Conservation (phyloP, 2,329 filamentous ascomycete genomes). For the Myrmaecium sp. region DNA sequence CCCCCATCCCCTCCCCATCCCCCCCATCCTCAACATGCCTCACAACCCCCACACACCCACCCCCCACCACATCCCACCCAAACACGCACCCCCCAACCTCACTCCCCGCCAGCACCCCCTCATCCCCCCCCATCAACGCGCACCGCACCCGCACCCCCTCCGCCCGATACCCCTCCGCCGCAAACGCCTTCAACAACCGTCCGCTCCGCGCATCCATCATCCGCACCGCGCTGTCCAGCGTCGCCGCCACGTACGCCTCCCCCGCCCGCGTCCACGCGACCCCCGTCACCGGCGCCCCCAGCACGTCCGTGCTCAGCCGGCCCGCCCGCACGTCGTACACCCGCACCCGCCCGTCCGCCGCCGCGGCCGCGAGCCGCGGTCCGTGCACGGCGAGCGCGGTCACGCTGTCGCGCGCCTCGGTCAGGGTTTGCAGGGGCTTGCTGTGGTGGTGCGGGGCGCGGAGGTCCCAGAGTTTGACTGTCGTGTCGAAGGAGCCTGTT, state of each 20-base stretch:
- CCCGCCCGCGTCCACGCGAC: conserved; percentile 62
- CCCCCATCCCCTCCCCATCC: too few relatives aligned
- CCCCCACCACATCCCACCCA: too few relatives aligned
- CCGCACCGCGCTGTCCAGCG: conserved; percentile 58
- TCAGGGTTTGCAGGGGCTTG: conserved; percentile 55
- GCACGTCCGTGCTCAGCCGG: conserved; percentile 49
- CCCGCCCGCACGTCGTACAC: conserved; percentile 74
- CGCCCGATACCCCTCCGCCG: conserved; percentile 32
- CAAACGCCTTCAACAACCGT: conserved; percentile 55
- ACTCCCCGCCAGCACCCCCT: too few relatives aligned
- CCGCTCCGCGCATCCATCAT: conserved; percentile 69
- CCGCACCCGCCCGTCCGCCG: conserved; percentile 70
- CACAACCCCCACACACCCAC: too few relatives aligned
- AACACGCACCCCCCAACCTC: too few relatives aligned
- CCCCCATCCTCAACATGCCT: too few relatives aligned
- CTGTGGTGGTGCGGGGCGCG: conserved; percentile 16
- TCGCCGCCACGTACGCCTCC: conserved; percentile 53
- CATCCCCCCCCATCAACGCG: too few relatives aligned
- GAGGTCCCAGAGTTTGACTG: conserved; percentile 48
- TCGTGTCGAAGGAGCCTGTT: conserved; percentile 53
- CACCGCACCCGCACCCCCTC: too few relatives aligned
- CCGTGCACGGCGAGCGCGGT: conserved; percentile 25
- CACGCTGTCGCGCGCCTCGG: conserved; percentile 57
- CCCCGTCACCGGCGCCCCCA: too few relatives aligned
- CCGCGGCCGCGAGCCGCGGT: conserved; percentile 49